Base-by-base conservation (phyloP, 1,139 yeast species). In the Blastobotrys apis region DNA sequence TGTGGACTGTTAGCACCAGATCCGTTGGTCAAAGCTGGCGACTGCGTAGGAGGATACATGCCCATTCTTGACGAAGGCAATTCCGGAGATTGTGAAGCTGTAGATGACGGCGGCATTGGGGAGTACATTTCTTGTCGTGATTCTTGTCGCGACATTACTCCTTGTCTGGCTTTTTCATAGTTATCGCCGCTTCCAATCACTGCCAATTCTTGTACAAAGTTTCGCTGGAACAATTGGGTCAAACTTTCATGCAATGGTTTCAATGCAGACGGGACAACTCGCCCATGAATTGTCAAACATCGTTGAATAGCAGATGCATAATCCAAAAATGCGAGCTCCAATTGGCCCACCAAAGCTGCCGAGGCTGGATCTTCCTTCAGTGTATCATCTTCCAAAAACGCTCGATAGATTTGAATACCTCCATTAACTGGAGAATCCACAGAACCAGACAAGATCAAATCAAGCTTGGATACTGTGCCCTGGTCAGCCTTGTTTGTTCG, bases 341-440 rank as follows among this genome's bases (percentile, higher is more conserved):
- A 71, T 38, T 77, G 68, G 36, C 71, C 62, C 22, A 79, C 64
- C 48, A 77, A 76, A 27, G 66, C 69, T 22, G 53, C 45, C 26
- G 55, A 49, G 31, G 47, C 50, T 20, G 57, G 57, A 17, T 75
- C 78, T n/a, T 69, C 69, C 33, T 50, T 47, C 30, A 57, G 50
- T 47, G 71, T 55, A 5, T 59, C 62, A 47, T 73, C 75, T 31
- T 65, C 68, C 57, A 84, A 77, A 64, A 87, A 85, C 2, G 77
- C 75, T 49, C 92, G 74, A 66, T 84, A 87, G 58, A 84, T 87
- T 4, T 87, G 86, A 52, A 87, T 86, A 47, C 96, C 96, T 31
- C 96, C 96, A 62, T 87, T 87, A 9, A 87, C 94, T 4, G 96
- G 96, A 0, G 95, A 80, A 60, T 87, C 95, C 47, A 87, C 92